phyloP scores from a whole-genome alignment of 805 yeast species.

The Yamadazyma akitaensis region DNA sequence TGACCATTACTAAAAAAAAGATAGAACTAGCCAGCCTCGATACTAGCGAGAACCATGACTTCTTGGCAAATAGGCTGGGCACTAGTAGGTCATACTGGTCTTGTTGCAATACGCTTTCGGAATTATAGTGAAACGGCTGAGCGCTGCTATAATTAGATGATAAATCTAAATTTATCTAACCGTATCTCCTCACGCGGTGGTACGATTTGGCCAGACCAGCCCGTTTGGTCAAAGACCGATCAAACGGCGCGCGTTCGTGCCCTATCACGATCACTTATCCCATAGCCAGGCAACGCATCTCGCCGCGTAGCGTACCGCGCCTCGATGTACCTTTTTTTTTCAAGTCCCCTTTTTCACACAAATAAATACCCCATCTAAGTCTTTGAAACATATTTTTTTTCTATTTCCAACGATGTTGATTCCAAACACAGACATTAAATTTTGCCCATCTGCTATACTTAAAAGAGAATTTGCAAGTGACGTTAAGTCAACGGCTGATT shows the following conservation, averaged over 20 bases:
- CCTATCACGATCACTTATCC: background rate
- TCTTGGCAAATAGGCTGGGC: background rate
- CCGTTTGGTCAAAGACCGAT: too few relatives aligned
- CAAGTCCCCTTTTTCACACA: background rate
- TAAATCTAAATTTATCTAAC: too few relatives aligned
- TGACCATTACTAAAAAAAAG: background rate
- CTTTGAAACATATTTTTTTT: background rate
- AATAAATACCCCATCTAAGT: too few relatives aligned
- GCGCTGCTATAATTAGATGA: background rate
- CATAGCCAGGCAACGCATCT: too few relatives aligned
- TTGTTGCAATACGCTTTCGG: background rate
- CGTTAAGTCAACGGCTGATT: conserved; percentile 38
- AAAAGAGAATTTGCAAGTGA: conserved; percentile 13
- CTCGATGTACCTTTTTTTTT: background rate
- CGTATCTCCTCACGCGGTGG: too few relatives aligned
- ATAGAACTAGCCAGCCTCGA: background rate
- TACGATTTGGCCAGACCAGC: too few relatives aligned
- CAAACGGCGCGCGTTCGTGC: background rate
- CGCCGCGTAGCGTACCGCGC: background rate
- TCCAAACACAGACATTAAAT: background rate
- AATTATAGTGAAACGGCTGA: background rate
- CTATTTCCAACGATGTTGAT: conserved; percentile 6
- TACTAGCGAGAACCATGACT: background rate
- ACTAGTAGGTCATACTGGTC: conserved; percentile 2
- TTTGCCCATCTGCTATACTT: conserved; percentile 12